Percentiles rank a stretch among this genome's conserved stretches.
Evolutionary conservation across 441 rosid species (phyloP).

Genomic region (Corymbia calophylla): DNA sequence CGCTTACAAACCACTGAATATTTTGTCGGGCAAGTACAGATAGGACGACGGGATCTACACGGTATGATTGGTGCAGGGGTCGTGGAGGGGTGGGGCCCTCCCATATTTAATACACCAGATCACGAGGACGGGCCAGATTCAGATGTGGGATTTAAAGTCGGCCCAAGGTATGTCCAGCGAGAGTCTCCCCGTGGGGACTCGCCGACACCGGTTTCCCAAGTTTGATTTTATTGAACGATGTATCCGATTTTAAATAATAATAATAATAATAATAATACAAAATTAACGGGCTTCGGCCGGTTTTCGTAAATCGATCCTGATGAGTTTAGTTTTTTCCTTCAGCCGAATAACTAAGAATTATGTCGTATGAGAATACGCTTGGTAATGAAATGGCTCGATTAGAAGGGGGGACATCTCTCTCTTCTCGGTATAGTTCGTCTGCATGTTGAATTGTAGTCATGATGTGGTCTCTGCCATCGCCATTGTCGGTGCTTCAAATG

Average conservation of each 20-base stretch:
- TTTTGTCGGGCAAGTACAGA: too few relatives aligned
- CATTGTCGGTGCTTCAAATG: not conserved
- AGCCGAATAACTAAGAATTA: not conserved
- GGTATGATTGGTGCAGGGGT: not conserved
- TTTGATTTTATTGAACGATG: not conserved
- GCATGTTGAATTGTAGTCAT: accelerated
- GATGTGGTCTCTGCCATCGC: not conserved
- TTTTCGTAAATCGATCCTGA: not conserved
- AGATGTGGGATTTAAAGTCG: not conserved
- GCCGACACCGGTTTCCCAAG: not conserved
- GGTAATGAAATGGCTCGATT: not conserved
- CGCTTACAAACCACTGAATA: too few relatives aligned
- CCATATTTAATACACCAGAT: not conserved
- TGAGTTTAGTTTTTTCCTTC: not conserved
- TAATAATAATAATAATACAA: not conserved
- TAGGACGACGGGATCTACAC: not conserved
- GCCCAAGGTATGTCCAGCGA: not conserved
- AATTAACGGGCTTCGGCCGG: not conserved
- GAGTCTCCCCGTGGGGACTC: not conserved
- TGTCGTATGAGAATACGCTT: not conserved
- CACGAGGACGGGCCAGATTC: not conserved
- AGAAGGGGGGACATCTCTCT: not conserved
- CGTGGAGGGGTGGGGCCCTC: not conserved
- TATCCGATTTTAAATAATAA: not conserved
- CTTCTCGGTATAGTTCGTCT: not conserved